Evolutionary conservation across 805 yeast genomes (phyloP).

Genomic region (Peterozyma xylosa): DNA sequence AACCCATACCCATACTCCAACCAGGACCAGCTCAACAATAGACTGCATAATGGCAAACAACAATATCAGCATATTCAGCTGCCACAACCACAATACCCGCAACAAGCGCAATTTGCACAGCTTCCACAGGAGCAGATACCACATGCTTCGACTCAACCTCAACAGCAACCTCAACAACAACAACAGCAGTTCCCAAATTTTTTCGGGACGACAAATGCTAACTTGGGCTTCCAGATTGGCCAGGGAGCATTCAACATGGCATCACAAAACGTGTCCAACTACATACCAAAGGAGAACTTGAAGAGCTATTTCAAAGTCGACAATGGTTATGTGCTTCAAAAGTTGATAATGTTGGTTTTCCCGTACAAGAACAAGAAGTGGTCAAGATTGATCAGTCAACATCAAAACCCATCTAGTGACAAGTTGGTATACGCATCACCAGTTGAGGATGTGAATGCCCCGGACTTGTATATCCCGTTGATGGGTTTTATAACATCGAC

Average conservation of each 20-base stretch:
- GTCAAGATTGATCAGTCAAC: conserved; percentile 47
- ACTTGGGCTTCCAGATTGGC: conserved; percentile 84
- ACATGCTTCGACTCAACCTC: conserved; percentile 14
- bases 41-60: not conserved
- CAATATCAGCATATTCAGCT: not conserved
- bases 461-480: conserved; percentile 91
- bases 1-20: conserved; percentile 9
- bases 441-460: conserved; percentile 82
- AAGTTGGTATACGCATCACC: conserved; percentile 62
- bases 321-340: conserved; percentile 74
- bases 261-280: conserved; percentile 57
- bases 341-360: conserved; percentile 65
- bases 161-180: conserved; percentile 14
- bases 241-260: conserved; percentile 78
- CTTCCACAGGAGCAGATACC: conserved; percentile 5
- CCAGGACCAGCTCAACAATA: not conserved
- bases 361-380: conserved; percentile 85
- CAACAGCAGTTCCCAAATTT: conserved; percentile 24
- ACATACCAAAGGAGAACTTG: conserved; percentile 47
- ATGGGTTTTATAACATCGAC: conserved; percentile 91
- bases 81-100: conserved; percentile 4
- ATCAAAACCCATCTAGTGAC: conserved; percentile 22
- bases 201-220: conserved; percentile 72
- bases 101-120: too few species aligned
- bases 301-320: conserved; percentile 90